These are phyloP conservation scores for Parastagonospora nodorum DNA, from an alignment of 2,329 filamentous ascomycete genomes.

Conservation along the genomic window DNA sequence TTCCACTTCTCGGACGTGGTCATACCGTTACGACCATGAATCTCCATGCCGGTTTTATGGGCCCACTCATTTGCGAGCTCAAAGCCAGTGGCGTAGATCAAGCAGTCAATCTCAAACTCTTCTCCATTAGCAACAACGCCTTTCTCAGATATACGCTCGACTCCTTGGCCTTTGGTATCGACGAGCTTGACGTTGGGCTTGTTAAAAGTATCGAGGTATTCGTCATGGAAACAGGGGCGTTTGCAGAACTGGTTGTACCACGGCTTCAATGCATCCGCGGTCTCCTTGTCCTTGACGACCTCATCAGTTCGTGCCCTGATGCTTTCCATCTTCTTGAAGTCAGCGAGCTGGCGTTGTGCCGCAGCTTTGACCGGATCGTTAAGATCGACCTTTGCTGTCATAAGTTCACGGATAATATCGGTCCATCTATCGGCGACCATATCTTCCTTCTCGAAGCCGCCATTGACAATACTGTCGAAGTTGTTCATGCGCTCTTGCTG, in stretches of 20 bases:
- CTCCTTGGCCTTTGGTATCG: conserved; percentile 62
- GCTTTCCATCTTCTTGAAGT: conserved; percentile 49
- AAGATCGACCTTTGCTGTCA: conserved; percentile 9
- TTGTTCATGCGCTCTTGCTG: conserved; percentile 54
- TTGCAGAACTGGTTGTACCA: conserved; percentile 70
- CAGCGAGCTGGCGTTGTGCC: conserved; percentile 23
- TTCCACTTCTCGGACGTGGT: conserved; percentile 55
- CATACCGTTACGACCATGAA: conserved; percentile 53
- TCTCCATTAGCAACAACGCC: conserved; percentile 56
- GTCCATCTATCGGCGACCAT: conserved; percentile 59
- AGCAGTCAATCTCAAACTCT: conserved; percentile 55
- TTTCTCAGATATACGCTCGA: conserved; percentile 42
- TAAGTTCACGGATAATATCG: conserved; percentile 25
- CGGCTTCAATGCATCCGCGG: conserved; percentile 59
- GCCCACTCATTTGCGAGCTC: conserved; percentile 38
- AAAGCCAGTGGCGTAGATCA: conserved; percentile 57
- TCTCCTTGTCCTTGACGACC: conserved; percentile 57
- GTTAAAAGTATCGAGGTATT: conserved; percentile 65
- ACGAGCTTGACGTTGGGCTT: conserved; percentile 61
- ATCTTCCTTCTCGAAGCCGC: conserved; percentile 38
- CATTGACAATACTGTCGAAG: conserved; percentile 47
- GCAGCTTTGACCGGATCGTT: conserved; percentile 18
- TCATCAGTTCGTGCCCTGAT: conserved; percentile 54
- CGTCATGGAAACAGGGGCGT: conserved; percentile 65
- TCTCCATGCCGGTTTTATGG: conserved; percentile 41